Conservation (phyloP, 2,329 filamentous ascomycete genomes). For the Epichloe scottii region DNA sequence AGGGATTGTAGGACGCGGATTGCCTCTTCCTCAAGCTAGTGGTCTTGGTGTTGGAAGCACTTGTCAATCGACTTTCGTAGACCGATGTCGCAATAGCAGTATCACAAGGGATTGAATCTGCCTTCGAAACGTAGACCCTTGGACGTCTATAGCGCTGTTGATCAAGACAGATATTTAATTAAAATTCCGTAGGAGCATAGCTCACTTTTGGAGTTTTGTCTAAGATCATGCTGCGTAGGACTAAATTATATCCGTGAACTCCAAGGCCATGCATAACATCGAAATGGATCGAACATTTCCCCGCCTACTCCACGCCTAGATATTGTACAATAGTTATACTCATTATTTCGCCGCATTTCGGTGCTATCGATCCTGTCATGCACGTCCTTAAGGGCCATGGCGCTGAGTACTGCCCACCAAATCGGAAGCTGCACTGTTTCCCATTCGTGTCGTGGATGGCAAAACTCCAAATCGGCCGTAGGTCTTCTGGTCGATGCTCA, state of each 20-base stretch:
- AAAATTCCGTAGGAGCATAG: not conserved
- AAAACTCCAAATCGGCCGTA: constrained; percentile 86
- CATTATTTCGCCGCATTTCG: not conserved
- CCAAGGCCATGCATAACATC: not conserved
- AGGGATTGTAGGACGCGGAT: too few species aligned
- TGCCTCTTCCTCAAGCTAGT: too few species aligned
- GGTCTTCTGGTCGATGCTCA: constrained; percentile 91
- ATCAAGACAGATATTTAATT: not conserved
- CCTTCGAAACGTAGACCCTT: not conserved
- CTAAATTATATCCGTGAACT: not conserved
- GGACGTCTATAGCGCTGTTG: not conserved
- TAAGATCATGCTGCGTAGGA: not conserved
- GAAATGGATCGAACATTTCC: not conserved
- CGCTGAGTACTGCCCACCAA: constrained; percentile 52
- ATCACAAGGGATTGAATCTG: too few species aligned
- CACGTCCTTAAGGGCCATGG: constrained; percentile 47
- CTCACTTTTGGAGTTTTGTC: not conserved
- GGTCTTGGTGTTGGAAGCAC: too few species aligned
- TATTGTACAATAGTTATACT: not conserved
- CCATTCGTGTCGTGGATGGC: constrained; percentile 39
- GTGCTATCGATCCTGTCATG: not conserved
- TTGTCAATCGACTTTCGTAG: too few species aligned
- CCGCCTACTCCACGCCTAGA: not conserved
- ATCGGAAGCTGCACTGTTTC: constrained; percentile 39
- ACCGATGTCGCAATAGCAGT: too few species aligned